A percentile compares a stretch with the other conserved stretches of the same genome.
phyloP scores from a whole-genome alignment of 805 yeast species.

The Nakazawaea peltata region DNA sequence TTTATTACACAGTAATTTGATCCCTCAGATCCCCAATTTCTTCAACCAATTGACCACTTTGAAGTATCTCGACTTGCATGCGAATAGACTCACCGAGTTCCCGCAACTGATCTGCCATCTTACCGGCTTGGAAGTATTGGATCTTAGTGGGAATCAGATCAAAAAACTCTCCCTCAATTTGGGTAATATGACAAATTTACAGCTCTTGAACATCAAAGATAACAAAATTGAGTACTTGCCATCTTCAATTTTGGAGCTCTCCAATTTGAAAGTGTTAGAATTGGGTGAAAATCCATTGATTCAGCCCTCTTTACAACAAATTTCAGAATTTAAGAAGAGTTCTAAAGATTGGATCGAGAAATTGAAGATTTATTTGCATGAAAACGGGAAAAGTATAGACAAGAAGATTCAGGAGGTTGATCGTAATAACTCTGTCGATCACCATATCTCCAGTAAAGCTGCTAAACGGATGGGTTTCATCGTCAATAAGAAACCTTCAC shows the following conservation, averaged over 20 bases:
- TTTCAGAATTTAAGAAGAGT: conserved; percentile 25
- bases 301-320: conserved; percentile 32
- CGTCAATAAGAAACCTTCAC: conserved; percentile 28
- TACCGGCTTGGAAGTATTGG: conserved; percentile 51
- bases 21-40: conserved; percentile 38
- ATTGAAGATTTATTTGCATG: conserved; percentile 29
- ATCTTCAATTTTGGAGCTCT: conserved; percentile 40
- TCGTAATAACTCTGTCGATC: conserved; percentile 31
- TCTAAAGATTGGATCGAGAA: conserved; percentile 38
- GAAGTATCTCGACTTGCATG: conserved; percentile 58
- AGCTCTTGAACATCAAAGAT: conserved; percentile 52
- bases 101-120: conserved; percentile 37
- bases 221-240: conserved; percentile 52
- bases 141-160: conserved; percentile 51
- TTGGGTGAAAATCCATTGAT: conserved; percentile 55
- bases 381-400: conserved; percentile 26
- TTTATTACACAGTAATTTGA: conserved; percentile 43
- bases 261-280: conserved; percentile 48
- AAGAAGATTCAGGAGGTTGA: conserved; percentile 19
- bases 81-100: conserved; percentile 44
- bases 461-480: conserved; percentile 73
- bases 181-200: conserved; percentile 33
- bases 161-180: conserved; percentile 37
- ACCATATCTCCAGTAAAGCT: conserved; percentile 51
- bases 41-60: conserved; percentile 36